Conservation (phyloP, 495 filamentous ascomycete species). For the Chaetomium fimeti region DNA sequence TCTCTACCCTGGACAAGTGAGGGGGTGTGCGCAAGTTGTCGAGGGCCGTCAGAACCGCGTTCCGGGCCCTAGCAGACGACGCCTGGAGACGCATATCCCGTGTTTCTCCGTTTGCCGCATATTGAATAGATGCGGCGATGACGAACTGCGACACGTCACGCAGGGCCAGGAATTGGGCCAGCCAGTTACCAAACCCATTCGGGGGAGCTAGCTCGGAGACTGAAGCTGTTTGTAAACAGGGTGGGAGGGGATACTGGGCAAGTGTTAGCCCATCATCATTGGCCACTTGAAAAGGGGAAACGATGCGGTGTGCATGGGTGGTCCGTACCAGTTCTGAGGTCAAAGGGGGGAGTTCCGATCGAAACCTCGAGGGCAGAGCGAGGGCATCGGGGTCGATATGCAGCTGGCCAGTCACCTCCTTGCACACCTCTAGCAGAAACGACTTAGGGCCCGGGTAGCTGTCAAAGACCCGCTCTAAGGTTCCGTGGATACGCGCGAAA, state of each 20-base stretch:
- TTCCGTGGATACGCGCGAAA: constrained; percentile 37
- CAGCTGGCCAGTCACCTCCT: constrained; percentile 35
- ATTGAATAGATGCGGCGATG: constrained; percentile 40
- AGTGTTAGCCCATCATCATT: neutral
- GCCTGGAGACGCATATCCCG: constrained; percentile 36
- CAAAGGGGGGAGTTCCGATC: constrained; percentile 36
- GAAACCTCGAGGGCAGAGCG: constrained; percentile 31
- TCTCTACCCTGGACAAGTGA: constrained; percentile 31
- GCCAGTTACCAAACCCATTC: constrained; percentile 27
- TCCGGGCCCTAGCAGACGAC: constrained; percentile 36
- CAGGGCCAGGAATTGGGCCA: constrained; percentile 38
- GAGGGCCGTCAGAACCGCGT: constrained; percentile 37
- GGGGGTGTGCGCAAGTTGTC: constrained; percentile 34
- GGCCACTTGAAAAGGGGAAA: constrained; percentile 1
- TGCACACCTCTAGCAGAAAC: constrained; percentile 38
- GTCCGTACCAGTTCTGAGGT: constrained; percentile 34
- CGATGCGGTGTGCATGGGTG: neutral
- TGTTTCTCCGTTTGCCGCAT: constrained; percentile 37
- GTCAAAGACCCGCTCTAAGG: constrained; percentile 38
- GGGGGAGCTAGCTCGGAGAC: constrained; percentile 33
- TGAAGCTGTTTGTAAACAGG: constrained; percentile 23
- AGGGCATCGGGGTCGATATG: constrained; percentile 36
- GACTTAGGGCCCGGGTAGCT: constrained; percentile 38
- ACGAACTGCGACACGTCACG: constrained; percentile 40
- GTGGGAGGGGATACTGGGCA: constrained; percentile 23